Base-by-base conservation (phyloP, 2,329 filamentous ascomycete genomes). In the Aschersonia sp. region DNA sequence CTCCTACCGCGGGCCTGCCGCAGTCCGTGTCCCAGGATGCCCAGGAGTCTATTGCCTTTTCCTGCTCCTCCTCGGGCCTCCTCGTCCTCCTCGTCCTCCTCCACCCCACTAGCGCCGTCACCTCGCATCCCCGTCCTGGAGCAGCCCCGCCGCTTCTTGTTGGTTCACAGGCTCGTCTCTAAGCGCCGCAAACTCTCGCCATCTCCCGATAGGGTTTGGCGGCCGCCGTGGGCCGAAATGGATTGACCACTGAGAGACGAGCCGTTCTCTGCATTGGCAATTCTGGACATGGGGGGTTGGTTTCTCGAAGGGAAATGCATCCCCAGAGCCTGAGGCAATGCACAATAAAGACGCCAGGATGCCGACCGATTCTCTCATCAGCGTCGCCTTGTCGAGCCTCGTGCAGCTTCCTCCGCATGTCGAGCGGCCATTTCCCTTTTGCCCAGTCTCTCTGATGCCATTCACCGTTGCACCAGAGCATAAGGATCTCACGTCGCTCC, bases 171-270 rank as follows among this genome's bases (percentile, higher is more conserved):
- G 43, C 42, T 46, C 43, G 41, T 51, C 48, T 54, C 45, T 57
- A 58, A 58, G 56, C 56, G 56, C 56, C 55, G 53, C 50, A 50
- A 49, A 44, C 50, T 52, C 41, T 43, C 9, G 40, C 50, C 50
- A 49, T 42, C 50, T 52, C 41, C 45, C 9, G 40, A 49, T 33
- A 4, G 11, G 47, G 49, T 45, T 51, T 46, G 47, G 49, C 33
- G 37, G 44, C 44, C 45, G 49, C 47, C 37, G 37, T 42, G 32
- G 32, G 42, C 42, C 43, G 40, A 41, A 35, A 43, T n/a, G 29
- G 40, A 14, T 46, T 45, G 47, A 41, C 52, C 51, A 52, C 30
- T 50, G 45, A 50, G 47, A 47, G 48, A 32, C n/a, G 45, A n/a
- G 29, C 30, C 35, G 31, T 11, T 11, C 12, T 40, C 45, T 40